Base-by-base conservation (phyloP, 768 basidiomycete genomes). In the Pleurotus djamor region DNA sequence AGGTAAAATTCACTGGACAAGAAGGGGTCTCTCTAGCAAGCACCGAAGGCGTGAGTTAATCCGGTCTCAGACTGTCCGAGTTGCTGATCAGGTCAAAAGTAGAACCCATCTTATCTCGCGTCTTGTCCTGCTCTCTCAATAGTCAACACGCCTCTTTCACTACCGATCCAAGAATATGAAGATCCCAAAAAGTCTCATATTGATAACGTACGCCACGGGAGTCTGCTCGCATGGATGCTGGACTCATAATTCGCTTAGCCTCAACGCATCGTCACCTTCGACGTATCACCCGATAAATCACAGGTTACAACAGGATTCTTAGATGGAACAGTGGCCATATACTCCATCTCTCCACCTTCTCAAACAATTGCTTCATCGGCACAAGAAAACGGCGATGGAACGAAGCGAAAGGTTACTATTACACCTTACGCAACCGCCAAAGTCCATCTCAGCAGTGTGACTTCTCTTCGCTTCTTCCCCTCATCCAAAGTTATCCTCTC, bases 401-500 rank as follows among this genome's bases (percentile, higher is more conserved):
- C 21, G 21, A 28, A 28, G 21, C 21, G 21, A 28, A 28, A 28
- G 21, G 21, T 28, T 28, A 28, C 66, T 7, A 45, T 60, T n/a
- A 60, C 60, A 36, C 50, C 60, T 48, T 69, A 68, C 34, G 55
- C 72, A 34, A 60, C 67, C 43, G 71, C 67, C 8, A 71, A 72
- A 21, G 57, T 63, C 43, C 84, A 87, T 63, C 70, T 82, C 16
- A 85, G 82, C 70, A 79, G 79, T 1, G 75, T 84, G n/a, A 81
- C 81, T 2, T 77, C 79, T 17, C 70, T 88, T 32, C 77, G 75
- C 45, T 88, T 87, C 76, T 88, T 90, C 71, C 88, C 88, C 1
- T 89, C 87, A 0, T 86, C 83, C 9, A 77, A 85, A 43, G 91
- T 92, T 13, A 74, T 92, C 1, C 79, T 95, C 8, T 83, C 89